Evolutionary conservation across 768 basidiomycete species (phyloP), one percentile per base, ranked within the genome.

Genomic region (Pleurotus giganteus): DNA sequence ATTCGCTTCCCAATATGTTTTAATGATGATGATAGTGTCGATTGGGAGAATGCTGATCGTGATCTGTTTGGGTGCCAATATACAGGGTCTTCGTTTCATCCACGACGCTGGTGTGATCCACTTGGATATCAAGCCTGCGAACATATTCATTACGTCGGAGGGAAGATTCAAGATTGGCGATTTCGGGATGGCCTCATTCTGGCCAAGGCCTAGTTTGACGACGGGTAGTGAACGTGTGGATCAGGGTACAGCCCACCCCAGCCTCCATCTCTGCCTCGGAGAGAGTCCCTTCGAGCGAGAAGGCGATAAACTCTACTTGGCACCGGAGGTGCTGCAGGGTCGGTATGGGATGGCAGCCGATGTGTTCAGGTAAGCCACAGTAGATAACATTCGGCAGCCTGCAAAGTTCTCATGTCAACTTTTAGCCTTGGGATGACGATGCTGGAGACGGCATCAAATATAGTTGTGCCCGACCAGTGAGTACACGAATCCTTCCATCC

Each of bases 151-250:
- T 62, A 94, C 91, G 8, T 77, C 77, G 6, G 81, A 86, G 39
- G 97, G 97, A 1, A 82, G 88, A 42, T 88, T 99, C 74, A 94
- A 93, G 74, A 94, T 99, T 67, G 96, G 96, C 6, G 97, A 99
- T 69, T 98, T 98, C 74, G 97, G 97, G 7, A 94, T 99, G 86
- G 95, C 96, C n/a, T 91, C 92, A 4, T 63, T 93, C 50, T 95
- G 92, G 89, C 93, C 94, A 0, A 76, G 94, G 34, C 73, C 76
- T 0, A 63, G 71, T 15, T 57, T 65, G 23, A 44, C n/a, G 31
- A 39, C 29, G 36, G 36, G 21, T 26, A 41, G 39, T 41, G 19
- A 19, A 9, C 32, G 34, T 15, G 47, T 13, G 9, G 12, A 21
- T 19, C 15, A 29, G 47, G 32, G 31, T 36, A 19, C 19, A 23